Percentiles rank a stretch among this genome's conserved stretches.
phyloP scores from a whole-genome alignment of 352 stramenopile genomes.

The Phytophthora sp. region DNA sequence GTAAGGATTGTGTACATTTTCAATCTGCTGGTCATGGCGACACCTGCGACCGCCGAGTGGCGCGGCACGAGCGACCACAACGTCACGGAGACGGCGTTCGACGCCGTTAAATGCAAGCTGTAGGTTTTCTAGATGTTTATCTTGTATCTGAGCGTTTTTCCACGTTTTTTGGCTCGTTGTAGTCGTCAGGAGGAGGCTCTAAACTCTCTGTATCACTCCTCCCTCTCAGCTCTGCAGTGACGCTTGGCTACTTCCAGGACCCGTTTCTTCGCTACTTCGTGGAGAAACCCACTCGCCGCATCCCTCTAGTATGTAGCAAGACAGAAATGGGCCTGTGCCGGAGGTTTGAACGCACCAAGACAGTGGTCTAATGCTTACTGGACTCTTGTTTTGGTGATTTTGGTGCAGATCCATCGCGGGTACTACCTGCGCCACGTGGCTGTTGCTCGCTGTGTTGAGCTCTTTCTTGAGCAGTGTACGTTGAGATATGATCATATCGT shows the following conservation, averaged over 20 bases:
- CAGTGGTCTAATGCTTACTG: neutral
- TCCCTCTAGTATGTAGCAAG: slow-evolving; percentile 64
- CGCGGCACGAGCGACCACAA: slow-evolving; percentile 74
- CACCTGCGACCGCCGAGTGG: slow-evolving; percentile 16
- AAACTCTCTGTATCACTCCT: slow-evolving; percentile 27
- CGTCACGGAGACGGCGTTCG: slow-evolving; percentile 78
- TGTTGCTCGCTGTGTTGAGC: slow-evolving; percentile 54
- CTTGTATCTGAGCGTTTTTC: neutral
- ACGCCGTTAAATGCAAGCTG: slow-evolving; percentile 82
- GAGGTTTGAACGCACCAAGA: neutral
- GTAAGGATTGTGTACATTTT: neutral
- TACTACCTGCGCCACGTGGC: slow-evolving; percentile 78
- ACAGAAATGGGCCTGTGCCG: neutral
- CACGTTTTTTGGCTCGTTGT: neutral
- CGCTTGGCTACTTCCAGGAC: slow-evolving; percentile 65
- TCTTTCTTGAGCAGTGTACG: slow-evolving; percentile 53
- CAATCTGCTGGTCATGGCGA: slow-evolving; percentile 18
- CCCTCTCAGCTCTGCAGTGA: slow-evolving; percentile 56
- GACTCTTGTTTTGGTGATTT: neutral
- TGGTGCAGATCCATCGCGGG: slow-evolving; percentile 70
- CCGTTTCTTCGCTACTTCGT: slow-evolving; percentile 67
- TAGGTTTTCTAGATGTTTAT: slow-evolving; percentile 26
- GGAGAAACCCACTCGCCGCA: slow-evolving; percentile 63
- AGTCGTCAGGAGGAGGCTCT: slow-evolving; percentile 7
- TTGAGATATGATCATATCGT: neutral